Evolutionary conservation across 257 asterid genomes (phyloP).

Genomic region (Solanum virginianum): DNA sequence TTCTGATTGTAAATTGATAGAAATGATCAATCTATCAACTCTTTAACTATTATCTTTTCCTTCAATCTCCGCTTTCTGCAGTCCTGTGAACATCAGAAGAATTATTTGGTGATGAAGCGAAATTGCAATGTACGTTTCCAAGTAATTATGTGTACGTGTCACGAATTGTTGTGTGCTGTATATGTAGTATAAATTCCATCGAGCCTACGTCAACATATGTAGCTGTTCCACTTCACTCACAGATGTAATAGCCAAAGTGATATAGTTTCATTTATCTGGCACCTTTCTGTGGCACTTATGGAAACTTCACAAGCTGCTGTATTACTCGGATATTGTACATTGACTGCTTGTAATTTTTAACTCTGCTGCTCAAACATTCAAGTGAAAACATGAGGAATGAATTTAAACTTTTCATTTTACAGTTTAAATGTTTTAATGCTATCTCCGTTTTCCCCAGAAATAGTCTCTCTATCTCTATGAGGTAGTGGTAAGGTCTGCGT

Average conservation of each 20-base stretch:
- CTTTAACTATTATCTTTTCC: background rate
- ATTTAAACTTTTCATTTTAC: background rate
- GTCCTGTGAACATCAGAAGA: background rate
- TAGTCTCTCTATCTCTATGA: background rate
- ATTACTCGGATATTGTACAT: background rate
- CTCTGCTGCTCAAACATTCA: background rate
- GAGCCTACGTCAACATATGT: background rate
- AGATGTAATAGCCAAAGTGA: background rate
- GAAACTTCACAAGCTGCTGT: background rate
- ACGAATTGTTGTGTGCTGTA: background rate
- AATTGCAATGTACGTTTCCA: background rate
- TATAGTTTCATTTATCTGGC: background rate
- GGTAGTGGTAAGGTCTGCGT: too few species aligned
- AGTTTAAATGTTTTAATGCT: background rate
- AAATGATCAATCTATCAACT: background rate
- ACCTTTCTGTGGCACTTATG: background rate
- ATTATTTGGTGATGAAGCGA: background rate
- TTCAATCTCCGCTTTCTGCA: background rate
- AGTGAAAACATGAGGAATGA: background rate
- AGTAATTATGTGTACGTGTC: background rate
- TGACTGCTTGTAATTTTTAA: background rate
- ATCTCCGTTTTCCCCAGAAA: background rate
- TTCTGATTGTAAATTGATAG: background rate
- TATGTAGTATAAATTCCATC: background rate
- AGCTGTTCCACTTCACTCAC: background rate